Conservation (phyloP, 1,139 yeast species). For the Yamadazyma kanchanaburiensis region DNA sequence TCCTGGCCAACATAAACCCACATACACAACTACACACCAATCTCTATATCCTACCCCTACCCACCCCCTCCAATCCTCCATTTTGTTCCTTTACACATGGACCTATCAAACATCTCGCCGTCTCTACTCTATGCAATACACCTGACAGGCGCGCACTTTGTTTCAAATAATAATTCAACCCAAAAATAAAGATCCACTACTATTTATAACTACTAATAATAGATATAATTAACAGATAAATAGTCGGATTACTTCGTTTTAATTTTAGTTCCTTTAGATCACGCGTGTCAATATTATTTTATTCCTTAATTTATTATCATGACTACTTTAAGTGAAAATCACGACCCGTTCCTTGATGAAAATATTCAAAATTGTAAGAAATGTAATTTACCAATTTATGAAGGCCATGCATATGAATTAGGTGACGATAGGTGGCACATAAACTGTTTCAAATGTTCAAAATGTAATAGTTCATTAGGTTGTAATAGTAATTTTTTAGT, state of each 20-base stretch:
- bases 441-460: conserved; percentile 85
- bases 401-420: conserved; percentile 78
- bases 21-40: too few species aligned
- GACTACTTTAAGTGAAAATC: conserved; percentile 6
- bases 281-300: too few species aligned
- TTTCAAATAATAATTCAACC: conserved; percentile 4
- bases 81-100: too few species aligned
- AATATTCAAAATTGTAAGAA: conserved; percentile 37
- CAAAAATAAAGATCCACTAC: conserved; percentile 1
- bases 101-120: too few species aligned
- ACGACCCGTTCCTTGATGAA: conserved; percentile 14
- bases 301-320: conserved; percentile 1
- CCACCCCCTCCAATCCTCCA: too few species aligned
- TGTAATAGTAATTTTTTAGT: conserved; percentile 88
- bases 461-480: conserved; percentile 73
- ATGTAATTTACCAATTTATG: conserved; percentile 49
- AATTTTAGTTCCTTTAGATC: neutral
- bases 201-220: conserved; percentile 1
- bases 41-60: too few species aligned
- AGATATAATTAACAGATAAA: neutral
- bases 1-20: too few species aligned
- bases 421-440: conserved; percentile 97
- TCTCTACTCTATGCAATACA: too few species aligned
- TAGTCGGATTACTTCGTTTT: too few species aligned
- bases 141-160: too few species aligned